Evolutionary conservation across 768 basidiomycete species (phyloP), one percentile per base, ranked within the genome.

Genomic region (Hericium alpestre): DNA sequence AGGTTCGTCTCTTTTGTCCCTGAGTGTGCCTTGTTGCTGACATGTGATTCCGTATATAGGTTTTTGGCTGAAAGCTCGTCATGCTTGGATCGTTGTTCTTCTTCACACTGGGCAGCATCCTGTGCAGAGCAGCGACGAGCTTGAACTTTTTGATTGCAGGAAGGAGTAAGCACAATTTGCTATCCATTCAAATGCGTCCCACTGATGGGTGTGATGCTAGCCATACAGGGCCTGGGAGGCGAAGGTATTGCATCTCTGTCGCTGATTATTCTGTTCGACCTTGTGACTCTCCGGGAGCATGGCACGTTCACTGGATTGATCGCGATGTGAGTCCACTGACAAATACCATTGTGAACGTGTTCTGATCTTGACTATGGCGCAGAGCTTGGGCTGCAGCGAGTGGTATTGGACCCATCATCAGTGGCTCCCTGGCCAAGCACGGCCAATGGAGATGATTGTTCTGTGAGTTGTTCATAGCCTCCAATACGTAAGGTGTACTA

Each of bases 231-330:
- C 11, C 41, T 66, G 13, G 69, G 69, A 13, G 69, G 65, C 7
- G 69, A 67, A 4, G 69, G 63, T 1, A 67, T 69, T 37, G 55
- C 64, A 18, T 57, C 69, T 18, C 56, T 72, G 2, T 55, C 65
- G 12, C 59, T 62, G 9, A 72, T 71, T n/a, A 64, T 72, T 23
- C 39, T 73, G 16, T 63, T 67, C 0, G 72, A 73, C 20, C 58
- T 73, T 2, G 70, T 72, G 18, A 61, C 71, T 10, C 66, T 72
- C 13, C 58, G 64, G 39, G 70, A 72, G 56, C 61, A 72, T 27
- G 72, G 72, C 2, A 56, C 58, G 7, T 73, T 64, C 53, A 67
- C 60, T 16, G 66, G 67, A 4, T 49, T 73, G 3, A 57, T 71
- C 46, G 67, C 66, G 1, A 41, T 70, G 71, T 70, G 39, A 40